phyloP scores from a whole-genome alignment of 371 early-diverging fungal genomes.

The Fennellomyces sp. region DNA sequence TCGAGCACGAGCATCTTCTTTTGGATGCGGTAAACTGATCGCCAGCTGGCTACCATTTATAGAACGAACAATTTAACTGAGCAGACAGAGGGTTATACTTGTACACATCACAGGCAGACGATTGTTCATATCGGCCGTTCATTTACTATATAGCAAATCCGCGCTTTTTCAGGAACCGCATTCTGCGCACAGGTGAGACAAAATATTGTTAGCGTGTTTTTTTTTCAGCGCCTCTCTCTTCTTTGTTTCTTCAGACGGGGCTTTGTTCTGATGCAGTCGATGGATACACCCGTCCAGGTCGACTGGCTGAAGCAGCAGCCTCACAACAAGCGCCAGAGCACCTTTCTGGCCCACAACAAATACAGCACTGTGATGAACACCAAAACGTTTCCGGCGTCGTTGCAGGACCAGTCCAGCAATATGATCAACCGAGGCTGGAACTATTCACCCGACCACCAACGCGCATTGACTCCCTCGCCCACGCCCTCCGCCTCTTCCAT shows the following conservation, averaged over 20 bases:
- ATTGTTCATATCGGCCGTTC: not conserved
- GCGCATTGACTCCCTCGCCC: not conserved
- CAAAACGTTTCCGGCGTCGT: no score
- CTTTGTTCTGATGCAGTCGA: not conserved
- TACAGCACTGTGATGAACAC: not conserved
- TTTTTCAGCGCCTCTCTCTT: not conserved
- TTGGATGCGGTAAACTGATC: no score
- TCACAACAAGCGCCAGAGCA: not conserved
- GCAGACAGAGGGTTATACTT: no score
- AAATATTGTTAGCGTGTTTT: not conserved
- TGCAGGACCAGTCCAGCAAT: no score
- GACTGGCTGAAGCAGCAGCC: not conserved
- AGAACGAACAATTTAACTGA: not conserved
- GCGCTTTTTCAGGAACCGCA: slow-evolving; percentile 3
- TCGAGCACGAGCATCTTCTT: not conserved
- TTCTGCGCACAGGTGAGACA: not conserved
- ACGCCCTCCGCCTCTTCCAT: not conserved
- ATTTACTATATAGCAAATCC: not conserved
- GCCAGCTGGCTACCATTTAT: not conserved
- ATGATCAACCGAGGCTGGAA: no score
- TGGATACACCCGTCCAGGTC: not conserved
- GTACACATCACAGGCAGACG: no score
- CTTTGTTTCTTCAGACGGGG: not conserved
- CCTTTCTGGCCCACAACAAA: not conserved
- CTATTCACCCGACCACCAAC: no score